Evolutionary conservation across 2,329 filamentous ascomycete species (phyloP), one percentile per base, ranked within the genome.

Genomic region (Botrytis galanthina): DNA sequence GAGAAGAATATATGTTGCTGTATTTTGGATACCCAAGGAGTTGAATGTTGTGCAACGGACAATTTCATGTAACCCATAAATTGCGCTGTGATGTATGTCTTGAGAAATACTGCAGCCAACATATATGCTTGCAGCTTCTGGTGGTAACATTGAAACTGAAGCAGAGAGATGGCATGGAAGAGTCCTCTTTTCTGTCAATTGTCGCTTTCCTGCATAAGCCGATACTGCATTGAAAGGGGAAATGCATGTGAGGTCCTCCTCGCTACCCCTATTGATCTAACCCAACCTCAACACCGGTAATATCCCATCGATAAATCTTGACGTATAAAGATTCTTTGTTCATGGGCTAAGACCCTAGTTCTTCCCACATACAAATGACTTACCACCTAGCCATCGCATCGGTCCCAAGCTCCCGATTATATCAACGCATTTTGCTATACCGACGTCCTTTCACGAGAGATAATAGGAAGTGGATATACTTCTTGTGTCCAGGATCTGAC

Each of bases 261-360:
- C 66, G 66, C 66, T 68, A 68, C 66, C 66, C 66, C 66, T 57
- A 26, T 68, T 67, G 29, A 12, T 35, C 35, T 9, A n/a, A 39
- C 48, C 46, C 26, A 35, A 39, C 48, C 39, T 68, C 46, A 26
- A 22, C 4, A 62, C 6, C 14, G 16, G 35, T 39, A 8, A 39
- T 14, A 14, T 22, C 12, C 39, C 59, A 37, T n/a, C 14, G 10
- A n/a, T n/a, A 3, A 3, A 20, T 64, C 62, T 46, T 6, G 9
- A 26, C 29, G 48, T 57, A 57, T 57, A 18, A 57, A 16, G n/a
- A 57, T 57, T 48, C 20, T 48, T 48, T 48, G 29, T 66, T 26
- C 29, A 35, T 7, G n/a, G 20, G 62, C 62, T 32, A 29, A 18
- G 16, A 57, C 2, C n/a, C 3, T 57, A 57, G 14, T 29, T 29